Percentiles rank a stretch among this genome's conserved stretches.
phyloP scores from a whole-genome alignment of 768 basidiomycete species.

The Phanerochaete sordida region DNA sequence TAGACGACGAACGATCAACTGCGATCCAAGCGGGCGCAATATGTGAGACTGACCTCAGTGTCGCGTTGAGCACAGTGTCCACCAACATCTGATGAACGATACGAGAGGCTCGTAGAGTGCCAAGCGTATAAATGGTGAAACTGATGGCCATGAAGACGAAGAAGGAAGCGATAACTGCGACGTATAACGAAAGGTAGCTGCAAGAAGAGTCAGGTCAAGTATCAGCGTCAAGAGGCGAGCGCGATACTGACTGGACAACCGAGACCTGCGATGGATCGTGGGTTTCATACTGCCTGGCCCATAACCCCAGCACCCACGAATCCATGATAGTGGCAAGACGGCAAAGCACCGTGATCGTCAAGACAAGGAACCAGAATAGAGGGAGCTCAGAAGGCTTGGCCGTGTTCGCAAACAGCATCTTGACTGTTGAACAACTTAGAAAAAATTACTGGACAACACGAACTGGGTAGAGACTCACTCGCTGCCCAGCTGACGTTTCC shows the following conservation, averaged over 20 bases:
- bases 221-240: neutral
- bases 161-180: neutral
- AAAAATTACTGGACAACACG: neutral
- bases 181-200: conserved; percentile 7
- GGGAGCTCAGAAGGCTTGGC: conserved; percentile 18
- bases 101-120: conserved; percentile 10
- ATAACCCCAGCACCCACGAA: conserved; percentile 34
- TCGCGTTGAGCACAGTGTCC: conserved; percentile 7
- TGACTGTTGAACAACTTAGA: conserved; percentile 18
- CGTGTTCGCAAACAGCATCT: conserved; percentile 27
- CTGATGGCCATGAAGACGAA: neutral
- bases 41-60: conserved; percentile 15
- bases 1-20: conserved; percentile 7
- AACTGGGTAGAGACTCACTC: conserved; percentile 20
- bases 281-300: conserved; percentile 32
- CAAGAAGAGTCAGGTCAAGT: neutral
- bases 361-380: conserved; percentile 27
- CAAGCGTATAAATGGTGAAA: conserved; percentile 1
- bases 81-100: conserved; percentile 6
- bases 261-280: conserved; percentile 25
- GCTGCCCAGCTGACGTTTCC: conserved; percentile 35
- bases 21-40: neutral
- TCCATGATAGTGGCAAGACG: conserved; percentile 19
- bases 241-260: conserved; percentile 24
- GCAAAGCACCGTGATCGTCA: conserved; percentile 13